Base-by-base conservation (phyloP, 768 basidiomycete species). In the Trametes meyenii region DNA sequence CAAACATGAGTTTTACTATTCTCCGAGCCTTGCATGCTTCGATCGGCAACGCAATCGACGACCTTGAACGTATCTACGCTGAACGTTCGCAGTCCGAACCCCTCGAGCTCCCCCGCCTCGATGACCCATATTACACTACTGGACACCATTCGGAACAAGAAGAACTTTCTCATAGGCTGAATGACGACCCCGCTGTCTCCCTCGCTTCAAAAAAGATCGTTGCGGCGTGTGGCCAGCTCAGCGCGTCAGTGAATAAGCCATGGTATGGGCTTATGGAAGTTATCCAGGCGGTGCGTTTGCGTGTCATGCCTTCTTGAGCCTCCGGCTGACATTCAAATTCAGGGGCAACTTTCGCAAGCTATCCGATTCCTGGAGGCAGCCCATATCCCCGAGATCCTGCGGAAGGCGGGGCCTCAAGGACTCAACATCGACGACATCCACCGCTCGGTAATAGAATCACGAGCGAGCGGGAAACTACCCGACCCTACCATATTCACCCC, bases 321-420 rank as follows among this genome's bases (percentile, higher is more conserved):
- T 29, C 19, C 36, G 35, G 26, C 16, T 2, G 5, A 4, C 33
- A 10, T n/a, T 50, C 33, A 50, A 13, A 35, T 50, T 5, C 17
- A 90, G 87, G 89, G 89, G 67, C 86, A 89, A 69, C 76, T 91
- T 17, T 86, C 89, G 0, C 84, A 87, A 5, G 89, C 87, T 67
- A 76, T 92, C 73, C 84, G 89, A 14, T 78, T 92, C 36, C 71
- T 92, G 17, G 89, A 92, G 70, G 85, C 87, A 3, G 81, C 89
- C 1, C 86, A 91, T 67, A 79, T 85, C 38, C 80, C 82, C 4
- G 90, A 92, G 67, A 83, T 91, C 17, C 76, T 92, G 0, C 81
- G 85, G 13, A 86, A 85, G 58, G 84, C 85, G 12, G 88, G 87
- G 2, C 77, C 82, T 0, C 63, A 70, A 21, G 83, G 82, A 10